These are phyloP conservation scores for Sanguinoderma infundibulare DNA, from an alignment of 1,284 basidiomycete genomes.

Conservation along the genomic window DNA sequence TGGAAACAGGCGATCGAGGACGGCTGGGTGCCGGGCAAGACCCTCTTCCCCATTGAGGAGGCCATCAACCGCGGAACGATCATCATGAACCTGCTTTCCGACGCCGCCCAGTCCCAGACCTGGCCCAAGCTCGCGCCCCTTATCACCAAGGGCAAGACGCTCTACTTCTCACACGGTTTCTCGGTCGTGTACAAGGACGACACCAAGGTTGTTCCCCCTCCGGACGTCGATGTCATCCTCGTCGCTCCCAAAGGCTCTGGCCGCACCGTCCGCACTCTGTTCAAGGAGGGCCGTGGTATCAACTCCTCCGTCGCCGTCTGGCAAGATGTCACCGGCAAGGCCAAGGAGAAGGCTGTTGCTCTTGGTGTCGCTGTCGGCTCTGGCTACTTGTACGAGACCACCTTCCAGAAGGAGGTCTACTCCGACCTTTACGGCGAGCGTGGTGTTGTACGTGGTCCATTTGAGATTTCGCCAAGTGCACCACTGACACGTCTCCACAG, in stretches of 20 bases:
- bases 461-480: not conserved
- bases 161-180: slow-evolving; percentile 99
- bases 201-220: slow-evolving; percentile 91
- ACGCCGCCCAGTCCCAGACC: slow-evolving; percentile 96
- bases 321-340: slow-evolving; percentile 97
- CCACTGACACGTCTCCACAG: slow-evolving; percentile 43
- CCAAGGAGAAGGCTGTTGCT: slow-evolving; percentile 96
- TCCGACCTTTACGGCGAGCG: slow-evolving; percentile 99
- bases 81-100: slow-evolving; percentile 99
- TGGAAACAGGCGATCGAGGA: slow-evolving; percentile 97
- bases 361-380: slow-evolving; percentile 95
- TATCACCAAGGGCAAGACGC: slow-evolving; percentile 99
- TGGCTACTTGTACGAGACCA: slow-evolving; percentile 98
- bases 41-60: slow-evolving; percentile 98
- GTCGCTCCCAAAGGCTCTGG: slow-evolving; percentile 99
- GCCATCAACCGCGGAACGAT: slow-evolving; percentile 96
- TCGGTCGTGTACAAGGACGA: slow-evolving; percentile 98
- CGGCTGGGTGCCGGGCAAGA: slow-evolving; percentile 99
- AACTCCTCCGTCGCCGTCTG: slow-evolving; percentile 89
- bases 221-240: slow-evolving; percentile 98
- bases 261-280: slow-evolving; percentile 98
- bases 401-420: slow-evolving; percentile 99
- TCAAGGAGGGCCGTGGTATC: slow-evolving; percentile 99
- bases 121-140: slow-evolving; percentile 90
- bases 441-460: slow-evolving; percentile 82